Evolutionary conservation across 2,329 filamentous ascomycete genomes (phyloP), one percentile per base, ranked within the genome.

Genomic region (Boeremia lycopersici): DNA sequence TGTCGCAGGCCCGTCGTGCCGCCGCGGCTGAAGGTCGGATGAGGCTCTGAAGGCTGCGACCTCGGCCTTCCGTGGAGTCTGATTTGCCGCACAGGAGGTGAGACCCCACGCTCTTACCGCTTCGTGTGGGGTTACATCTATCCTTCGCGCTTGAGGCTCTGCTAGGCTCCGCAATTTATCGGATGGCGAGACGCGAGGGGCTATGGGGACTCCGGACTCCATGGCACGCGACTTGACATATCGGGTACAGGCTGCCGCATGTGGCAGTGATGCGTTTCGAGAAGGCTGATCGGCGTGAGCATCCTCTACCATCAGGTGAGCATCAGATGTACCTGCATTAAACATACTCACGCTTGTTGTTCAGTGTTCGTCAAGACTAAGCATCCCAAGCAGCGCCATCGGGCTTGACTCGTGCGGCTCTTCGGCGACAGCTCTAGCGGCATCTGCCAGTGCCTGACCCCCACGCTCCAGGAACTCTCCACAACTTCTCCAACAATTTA

Each of bases 111-210:
- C 25, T 35, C 26, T 49, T 42, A 30, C 41, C 35, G 48, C 45
- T 31, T 42, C 38, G 38, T 53, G 50, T 48, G 52, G 52, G 29
- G 41, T 46, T 46, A 35, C 51, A 54, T 54, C 28, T 15, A 29
- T 41, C 31, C 36, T 46, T 45, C 13, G 44, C 52, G 36, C 41
- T 48, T 55, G 52, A 45, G 52, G 52, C 52, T 55, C 52, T 55
- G 52, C 51, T 54, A 50, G 52, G 28, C 6, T 38, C 46, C 52
- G 50, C 46, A 46, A 36, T 46, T 15, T 50, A 50, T 55, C 46
- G 41, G 46, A 31, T 25, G 52, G 52, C 30, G 34, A 55, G 40
- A 38, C 39, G 44, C 40, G 48, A 33, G 34, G 34, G 31, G 41
- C 52, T 45, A 46, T 55, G 46, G 52, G 52, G 52, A 50, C 41